A percentile compares a stretch with the other conserved stretches of the same genome.
These are phyloP conservation scores for Fusarium sp. DNA, from an alignment of 2,329 filamentous ascomycete genomes.

Conservation along the genomic window DNA sequence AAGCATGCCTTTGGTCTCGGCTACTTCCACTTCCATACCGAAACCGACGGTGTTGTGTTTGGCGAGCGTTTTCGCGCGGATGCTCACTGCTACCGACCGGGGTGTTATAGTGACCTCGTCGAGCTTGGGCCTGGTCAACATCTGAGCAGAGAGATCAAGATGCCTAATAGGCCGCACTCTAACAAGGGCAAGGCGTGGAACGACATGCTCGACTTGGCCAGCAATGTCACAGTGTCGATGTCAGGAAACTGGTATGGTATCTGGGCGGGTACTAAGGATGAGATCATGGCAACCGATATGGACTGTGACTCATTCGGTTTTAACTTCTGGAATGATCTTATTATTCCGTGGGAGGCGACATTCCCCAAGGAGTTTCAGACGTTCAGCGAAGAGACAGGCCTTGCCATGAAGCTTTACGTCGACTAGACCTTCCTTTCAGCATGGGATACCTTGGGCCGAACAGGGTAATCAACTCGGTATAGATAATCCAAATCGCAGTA, in stretches of 20 bases:
- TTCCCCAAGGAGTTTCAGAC: neutral
- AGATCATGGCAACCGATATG: neutral
- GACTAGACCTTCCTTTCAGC: neutral
- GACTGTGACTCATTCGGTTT: neutral
- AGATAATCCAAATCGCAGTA: too few species aligned
- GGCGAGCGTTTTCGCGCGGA: neutral
- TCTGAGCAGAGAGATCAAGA: neutral
- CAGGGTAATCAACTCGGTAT: too few species aligned
- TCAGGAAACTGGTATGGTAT: neutral
- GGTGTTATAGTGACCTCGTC: neutral
- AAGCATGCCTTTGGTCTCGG: neutral
- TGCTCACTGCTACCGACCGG: neutral
- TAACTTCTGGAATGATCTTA: neutral
- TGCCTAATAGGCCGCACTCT: neutral
- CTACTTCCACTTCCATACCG: neutral
- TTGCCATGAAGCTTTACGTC: neutral
- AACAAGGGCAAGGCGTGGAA: neutral
- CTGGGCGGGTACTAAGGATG: neutral
- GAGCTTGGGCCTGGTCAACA: neutral
- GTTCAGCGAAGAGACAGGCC: rapidly evolving
- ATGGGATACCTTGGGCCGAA: neutral
- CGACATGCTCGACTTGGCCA: neutral
- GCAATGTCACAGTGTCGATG: neutral
- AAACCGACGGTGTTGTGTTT: neutral
- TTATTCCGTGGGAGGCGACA: neutral